phyloP scores from a whole-genome alignment of 176 grass and related monocot genomes.

The Hordeum vulgare region MorexV3_pseudomolecules_assembly NC_058523.1:136206899-136207398 shows the following conservation, averaged over 20 bases:
- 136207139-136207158: constrained; percentile 28
- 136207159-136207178: not conserved
- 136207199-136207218: constrained; percentile 45
- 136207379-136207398: constrained; percentile 37
- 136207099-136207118: constrained; percentile 8
- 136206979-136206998: constrained; percentile 29
- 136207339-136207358: constrained; percentile 56
- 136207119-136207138: constrained; percentile 19
- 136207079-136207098: not conserved
- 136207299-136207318: constrained; percentile 8
- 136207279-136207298: constrained; percentile 19
- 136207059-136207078: not conserved
- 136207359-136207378: constrained; percentile 65
- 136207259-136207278: constrained; percentile 10
- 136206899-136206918: not conserved
- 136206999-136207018: constrained; percentile 2
- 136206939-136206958: constrained; percentile 37
- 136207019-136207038: not conserved
- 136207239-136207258: constrained; percentile 40
- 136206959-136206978: constrained; percentile 18
- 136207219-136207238: constrained; percentile 41
- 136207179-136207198: constrained; percentile 18
- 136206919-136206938: constrained; percentile 8
- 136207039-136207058: constrained; percentile 13
- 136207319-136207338: constrained; percentile 7